Evolutionary conservation across 2,329 filamentous ascomycete species (phyloP).

Genomic region (Xylariomycetidae sp.): DNA sequence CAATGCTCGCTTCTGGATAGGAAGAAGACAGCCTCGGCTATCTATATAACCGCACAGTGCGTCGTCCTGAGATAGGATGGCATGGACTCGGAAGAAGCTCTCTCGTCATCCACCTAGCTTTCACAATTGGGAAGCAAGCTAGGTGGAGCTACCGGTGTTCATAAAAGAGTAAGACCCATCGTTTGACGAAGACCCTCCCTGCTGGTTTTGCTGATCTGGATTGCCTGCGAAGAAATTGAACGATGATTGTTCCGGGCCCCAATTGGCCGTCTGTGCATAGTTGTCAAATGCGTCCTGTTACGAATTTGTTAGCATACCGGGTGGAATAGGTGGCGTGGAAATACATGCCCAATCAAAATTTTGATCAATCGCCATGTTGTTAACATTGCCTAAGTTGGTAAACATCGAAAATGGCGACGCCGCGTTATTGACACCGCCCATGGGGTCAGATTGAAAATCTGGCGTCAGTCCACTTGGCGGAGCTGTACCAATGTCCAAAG

Average conservation of each 20-base stretch:
- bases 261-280: slow-evolving; percentile 51
- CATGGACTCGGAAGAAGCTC: no score
- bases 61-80: no score
- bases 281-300: slow-evolving; percentile 54
- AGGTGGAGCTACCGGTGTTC: slow-evolving; percentile 18
- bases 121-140: no score
- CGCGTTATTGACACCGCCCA: slow-evolving; percentile 28
- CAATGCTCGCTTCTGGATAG: no score
- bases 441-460: slow-evolving; percentile 31
- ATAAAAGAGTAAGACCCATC: slow-evolving; percentile 27
- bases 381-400: slow-evolving; percentile 34
- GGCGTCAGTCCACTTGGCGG: slow-evolving; percentile 28
- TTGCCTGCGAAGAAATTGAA: slow-evolving; percentile 45
- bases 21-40: no score
- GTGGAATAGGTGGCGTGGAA: background rate
- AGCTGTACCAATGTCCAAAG: slow-evolving; percentile 38
- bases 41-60: no score
- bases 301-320: no score
- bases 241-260: slow-evolving; percentile 43
- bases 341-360: slow-evolving; percentile 56
- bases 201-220: slow-evolving; percentile 23
- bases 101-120: no score
- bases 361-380: slow-evolving; percentile 40
- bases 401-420: slow-evolving; percentile 52
- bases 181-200: slow-evolving; percentile 21